These are phyloP conservation scores for Stromatinia cepivora DNA, from an alignment of 2,329 filamentous ascomycete species.

Conservation along the genomic window DNA sequence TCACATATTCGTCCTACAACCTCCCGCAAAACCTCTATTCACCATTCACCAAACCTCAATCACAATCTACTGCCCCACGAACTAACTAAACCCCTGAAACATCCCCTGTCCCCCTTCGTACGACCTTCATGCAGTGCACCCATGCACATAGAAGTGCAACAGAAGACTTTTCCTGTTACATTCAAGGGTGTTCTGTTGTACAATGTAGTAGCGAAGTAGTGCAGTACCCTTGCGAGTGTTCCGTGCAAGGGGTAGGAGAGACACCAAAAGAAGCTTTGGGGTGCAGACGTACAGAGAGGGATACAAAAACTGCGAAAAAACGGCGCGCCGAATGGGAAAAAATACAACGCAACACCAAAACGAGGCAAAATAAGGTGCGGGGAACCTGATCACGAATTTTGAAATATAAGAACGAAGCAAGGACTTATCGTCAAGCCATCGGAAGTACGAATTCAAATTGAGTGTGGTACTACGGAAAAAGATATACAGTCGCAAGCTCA, in stretches of 20 bases:
- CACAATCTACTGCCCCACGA: neutral
- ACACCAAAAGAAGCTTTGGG: too few species aligned
- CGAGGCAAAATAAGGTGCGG: too few species aligned
- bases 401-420: neutral
- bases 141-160: slow-evolving; percentile 2
- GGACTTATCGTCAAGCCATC: neutral
- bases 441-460: neutral
- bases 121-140: neutral
- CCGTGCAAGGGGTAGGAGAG: too few species aligned
- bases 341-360: too few species aligned
- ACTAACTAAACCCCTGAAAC: neutral
- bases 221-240: too few species aligned
- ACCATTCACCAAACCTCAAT: neutral
- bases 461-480: neutral
- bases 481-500: neutral
- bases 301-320: too few species aligned
- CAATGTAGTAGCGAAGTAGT: neutral
- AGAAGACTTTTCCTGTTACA: neutral
- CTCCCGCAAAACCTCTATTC: neutral
- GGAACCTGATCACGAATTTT: too few species aligned
- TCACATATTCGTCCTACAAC: neutral
- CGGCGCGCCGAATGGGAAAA: too few species aligned
- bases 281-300: too few species aligned
- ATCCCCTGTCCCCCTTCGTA: neutral
- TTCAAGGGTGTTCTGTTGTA: neutral